Evolutionary conservation across 768 basidiomycete genomes (phyloP).

Genomic region (Boletus sp.): DNA sequence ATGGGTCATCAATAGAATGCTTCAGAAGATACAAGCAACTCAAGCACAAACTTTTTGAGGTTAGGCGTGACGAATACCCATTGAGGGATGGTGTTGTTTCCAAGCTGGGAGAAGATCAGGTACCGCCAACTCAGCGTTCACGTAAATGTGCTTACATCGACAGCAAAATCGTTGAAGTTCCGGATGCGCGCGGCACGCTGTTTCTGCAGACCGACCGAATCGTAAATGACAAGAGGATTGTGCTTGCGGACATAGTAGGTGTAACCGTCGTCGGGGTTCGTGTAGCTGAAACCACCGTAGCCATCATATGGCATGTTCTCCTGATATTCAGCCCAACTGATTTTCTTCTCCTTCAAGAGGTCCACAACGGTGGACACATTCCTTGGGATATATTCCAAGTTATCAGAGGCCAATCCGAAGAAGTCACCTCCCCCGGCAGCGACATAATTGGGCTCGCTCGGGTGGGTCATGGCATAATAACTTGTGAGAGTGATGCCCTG

Average conservation of each 20-base stretch:
- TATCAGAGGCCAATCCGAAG: conserved; percentile 46
- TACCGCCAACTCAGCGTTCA: not conserved
- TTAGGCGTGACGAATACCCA: conserved; percentile 64
- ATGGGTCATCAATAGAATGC: not conserved
- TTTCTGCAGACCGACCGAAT: conserved; percentile 42
- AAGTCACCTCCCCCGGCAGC: conserved; percentile 49
- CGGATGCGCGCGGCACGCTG: conserved; percentile 42
- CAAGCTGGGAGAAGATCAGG: conserved; percentile 9
- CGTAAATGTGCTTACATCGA: conserved; percentile 36
- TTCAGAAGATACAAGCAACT: not conserved
- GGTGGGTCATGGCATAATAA: conserved; percentile 49
- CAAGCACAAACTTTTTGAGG: conserved; percentile 27
- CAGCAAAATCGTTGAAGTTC: conserved; percentile 59
- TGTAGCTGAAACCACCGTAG: conserved; percentile 38
- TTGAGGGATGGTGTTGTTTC: conserved; percentile 48
- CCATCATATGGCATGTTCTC: conserved; percentile 53
- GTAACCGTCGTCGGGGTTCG: conserved; percentile 30
- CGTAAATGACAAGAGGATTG: conserved; percentile 48
- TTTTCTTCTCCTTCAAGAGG: conserved; percentile 51
- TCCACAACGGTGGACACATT: conserved; percentile 60
- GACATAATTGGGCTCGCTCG: conserved; percentile 58
- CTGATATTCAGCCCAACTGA: conserved; percentile 60
- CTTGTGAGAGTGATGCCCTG: conserved; percentile 49
- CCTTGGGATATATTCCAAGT: conserved; percentile 29
- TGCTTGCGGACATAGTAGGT: conserved; percentile 54